phyloP scores from a whole-genome alignment of 2,329 filamentous ascomycete species.

The Diaporthe vexans region DNA sequence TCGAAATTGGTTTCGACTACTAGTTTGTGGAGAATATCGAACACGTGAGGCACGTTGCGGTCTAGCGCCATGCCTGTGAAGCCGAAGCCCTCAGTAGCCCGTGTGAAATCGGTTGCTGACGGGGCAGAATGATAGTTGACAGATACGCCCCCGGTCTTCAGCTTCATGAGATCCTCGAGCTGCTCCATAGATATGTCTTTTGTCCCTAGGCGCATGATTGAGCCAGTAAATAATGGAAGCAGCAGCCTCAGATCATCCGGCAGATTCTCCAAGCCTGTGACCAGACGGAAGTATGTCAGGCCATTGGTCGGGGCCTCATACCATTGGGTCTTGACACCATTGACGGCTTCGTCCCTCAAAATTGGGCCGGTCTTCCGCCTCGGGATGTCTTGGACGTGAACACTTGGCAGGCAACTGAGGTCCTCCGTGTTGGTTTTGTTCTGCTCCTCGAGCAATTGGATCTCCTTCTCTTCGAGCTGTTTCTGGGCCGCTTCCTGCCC shows the following conservation, averaged over 20 bases:
- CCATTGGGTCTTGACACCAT: constrained; percentile 84
- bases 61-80: constrained; percentile 92
- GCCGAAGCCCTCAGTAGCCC: constrained; percentile 84
- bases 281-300: constrained; percentile 92
- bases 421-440: constrained; percentile 88
- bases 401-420: constrained; percentile 87
- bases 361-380: constrained; percentile 75
- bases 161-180: constrained; percentile 94
- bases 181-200: constrained; percentile 91
- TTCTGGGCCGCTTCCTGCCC: constrained; percentile 79
- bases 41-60: constrained; percentile 91
- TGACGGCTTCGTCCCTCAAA: constrained; percentile 75
- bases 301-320: constrained; percentile 94
- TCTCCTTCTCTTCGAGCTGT: constrained; percentile 81
- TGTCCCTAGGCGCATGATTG: constrained; percentile 93
- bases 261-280: constrained; percentile 83
- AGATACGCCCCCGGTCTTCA: constrained; percentile 93
- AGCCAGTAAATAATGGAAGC: constrained; percentile 91
- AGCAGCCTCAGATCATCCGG: constrained; percentile 88
- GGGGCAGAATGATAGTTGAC: constrained; percentile 88
- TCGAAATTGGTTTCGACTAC: constrained; percentile 93
- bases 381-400: constrained; percentile 91
- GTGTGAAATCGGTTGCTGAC: constrained; percentile 78
- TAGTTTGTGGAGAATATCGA: constrained; percentile 84
- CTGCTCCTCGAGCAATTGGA: constrained; percentile 85